Evolutionary conservation across 257 asterid species (phyloP).

Genomic region (Mitragyna speciosa): DNA sequence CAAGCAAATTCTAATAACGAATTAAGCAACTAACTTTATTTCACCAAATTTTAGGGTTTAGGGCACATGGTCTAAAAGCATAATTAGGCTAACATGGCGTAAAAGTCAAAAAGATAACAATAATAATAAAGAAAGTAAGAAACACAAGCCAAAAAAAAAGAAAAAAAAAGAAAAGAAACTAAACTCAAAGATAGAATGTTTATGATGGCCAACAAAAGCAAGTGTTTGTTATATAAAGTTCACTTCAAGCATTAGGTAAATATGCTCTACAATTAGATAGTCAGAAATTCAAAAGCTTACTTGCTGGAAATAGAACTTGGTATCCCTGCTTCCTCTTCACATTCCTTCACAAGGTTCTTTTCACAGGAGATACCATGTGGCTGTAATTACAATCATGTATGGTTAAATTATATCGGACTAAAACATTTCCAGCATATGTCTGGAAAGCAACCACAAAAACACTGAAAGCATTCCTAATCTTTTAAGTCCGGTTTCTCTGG

Average conservation of each 20-base stretch:
- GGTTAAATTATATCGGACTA: conserved; percentile 1
- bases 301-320: conserved; percentile 63
- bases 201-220: not conserved
- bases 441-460: not conserved
- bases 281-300: conserved; percentile 36
- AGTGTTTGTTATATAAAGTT: not conserved
- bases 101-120: not conserved
- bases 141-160: not conserved
- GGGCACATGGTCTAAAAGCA: not conserved
- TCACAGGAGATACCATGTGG: conserved; percentile 84
- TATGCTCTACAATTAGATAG: conserved; percentile 1
- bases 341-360: conserved; percentile 83
- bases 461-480: not conserved
- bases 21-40: too few species aligned
- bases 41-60: too few species aligned
- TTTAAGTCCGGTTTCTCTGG: too few species aligned
- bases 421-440: conserved; percentile 1
- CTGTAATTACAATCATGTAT: conserved; percentile 34
- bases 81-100: not conserved
- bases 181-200: not conserved
- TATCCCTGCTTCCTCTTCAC: conserved; percentile 95
- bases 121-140: too few species aligned
- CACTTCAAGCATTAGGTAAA: not conserved
- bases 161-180: not conserved
- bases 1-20: conserved; percentile 8